Percentiles rank a stretch among this genome's conserved stretches.
phyloP scores from a whole-genome alignment of 345 rosid species.

The Populus tremula region DNA sequence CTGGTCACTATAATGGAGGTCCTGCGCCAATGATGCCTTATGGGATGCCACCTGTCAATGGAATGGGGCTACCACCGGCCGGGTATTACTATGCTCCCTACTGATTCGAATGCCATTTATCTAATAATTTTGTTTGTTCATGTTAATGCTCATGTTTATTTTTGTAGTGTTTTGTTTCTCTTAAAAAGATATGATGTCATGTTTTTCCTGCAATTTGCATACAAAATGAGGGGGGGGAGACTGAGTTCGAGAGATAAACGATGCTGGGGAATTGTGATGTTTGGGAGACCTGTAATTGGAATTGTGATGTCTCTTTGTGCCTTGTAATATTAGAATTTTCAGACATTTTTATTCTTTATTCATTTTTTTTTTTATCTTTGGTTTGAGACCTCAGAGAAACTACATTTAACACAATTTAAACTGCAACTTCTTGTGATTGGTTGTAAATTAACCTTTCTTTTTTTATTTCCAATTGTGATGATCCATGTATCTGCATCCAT shows the following conservation, averaged over 20 bases:
- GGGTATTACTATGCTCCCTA: conserved; percentile 51
- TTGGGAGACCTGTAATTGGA: conserved; percentile 27
- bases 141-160: conserved; percentile 12
- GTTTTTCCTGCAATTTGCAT: conserved; percentile 29
- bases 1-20: conserved; percentile 38
- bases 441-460: background rate
- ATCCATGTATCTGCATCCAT: background rate
- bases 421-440: background rate
- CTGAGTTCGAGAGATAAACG: conserved; percentile 6
- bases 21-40: conserved; percentile 47
- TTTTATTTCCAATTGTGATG: background rate
- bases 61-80: conserved; percentile 43
- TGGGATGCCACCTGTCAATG: conserved; percentile 54
- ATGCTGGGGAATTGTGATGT: conserved; percentile 31
- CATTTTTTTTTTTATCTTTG: background rate
- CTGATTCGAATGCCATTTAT: conserved; percentile 16
- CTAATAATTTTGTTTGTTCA: conserved; percentile 30
- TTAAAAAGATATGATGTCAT: conserved; percentile 22
- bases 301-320: conserved; percentile 31
- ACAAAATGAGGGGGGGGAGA: conserved; percentile 15
- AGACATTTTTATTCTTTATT: conserved; percentile 9
- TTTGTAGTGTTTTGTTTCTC: conserved; percentile 19
- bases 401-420: background rate
- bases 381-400: background rate
- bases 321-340: conserved; percentile 36